Base-by-base conservation (phyloP, 257 asterid species). In the Gentiana straminea region DNA sequence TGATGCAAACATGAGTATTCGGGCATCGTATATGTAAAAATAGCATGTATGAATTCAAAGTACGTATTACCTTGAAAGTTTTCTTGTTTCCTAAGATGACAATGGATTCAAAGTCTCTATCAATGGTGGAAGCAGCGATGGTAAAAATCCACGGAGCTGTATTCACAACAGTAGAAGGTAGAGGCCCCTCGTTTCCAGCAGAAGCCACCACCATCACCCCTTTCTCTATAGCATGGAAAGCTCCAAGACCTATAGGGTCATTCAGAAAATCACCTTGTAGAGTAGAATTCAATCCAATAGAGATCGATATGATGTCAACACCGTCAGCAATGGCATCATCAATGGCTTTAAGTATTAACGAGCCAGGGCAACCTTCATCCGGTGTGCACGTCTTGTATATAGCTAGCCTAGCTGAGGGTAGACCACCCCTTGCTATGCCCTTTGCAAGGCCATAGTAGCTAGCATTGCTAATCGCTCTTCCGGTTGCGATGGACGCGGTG, bases 111-210 rank as follows among this genome's bases (percentile, higher is more conserved):
- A 86, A 82, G 39, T 75, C 81, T 2, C 97, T 84, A 43, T 89
- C 95, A 2, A 81, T 76, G 5, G 93, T 78, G 32, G 94, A 77
- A 7, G 94, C 95, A 7, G 86, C 93, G 10, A 89, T 90, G 1
- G 97, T 79, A 7, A 89, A 62, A 44, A 89, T 78, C 97, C 97
- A 89, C 1, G 97, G 97, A 44, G 92, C 95, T 4, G 62, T 70
- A 35, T 89, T 89, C 62, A 63, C 74, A 1, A 77, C 80, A 0
- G 80, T 33, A 3, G 12, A 3, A 5, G 77, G 2, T 7, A 11
- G n/a, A n/a, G 82, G 88, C 34, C 91, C 94, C 6, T 69, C 73
- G 37, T 84, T 81, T 5, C 94, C 95, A 0, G 86, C 95, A 0
- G 95, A 79, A 75, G 94, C 84, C 0, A 66, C 79, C 10, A 86